phyloP scores from a whole-genome alignment of 2,329 filamentous ascomycete genomes.

The Rhinocladiella mackenziei region DNA sequence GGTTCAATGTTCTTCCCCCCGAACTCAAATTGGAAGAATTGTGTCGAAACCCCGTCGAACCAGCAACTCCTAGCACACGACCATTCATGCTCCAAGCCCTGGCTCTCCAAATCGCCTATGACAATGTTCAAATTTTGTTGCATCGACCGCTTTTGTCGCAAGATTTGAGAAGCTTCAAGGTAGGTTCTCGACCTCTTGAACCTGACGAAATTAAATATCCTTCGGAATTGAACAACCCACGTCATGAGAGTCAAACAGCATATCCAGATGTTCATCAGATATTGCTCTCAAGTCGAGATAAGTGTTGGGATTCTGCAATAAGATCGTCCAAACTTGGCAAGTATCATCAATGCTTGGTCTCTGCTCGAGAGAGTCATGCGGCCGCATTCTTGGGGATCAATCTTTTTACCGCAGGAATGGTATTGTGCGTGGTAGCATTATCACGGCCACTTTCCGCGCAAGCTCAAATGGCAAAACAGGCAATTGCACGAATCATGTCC shows the following conservation, averaged over 20 bases:
- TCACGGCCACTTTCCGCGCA: conserved; percentile 42
- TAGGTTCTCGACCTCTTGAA: conserved; percentile 33
- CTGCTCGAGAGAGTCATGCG: conserved; percentile 42
- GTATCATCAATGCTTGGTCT: conserved; percentile 13
- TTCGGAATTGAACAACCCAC: conserved; percentile 21
- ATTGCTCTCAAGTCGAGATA: conserved; percentile 13
- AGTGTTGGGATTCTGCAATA: conserved; percentile 21
- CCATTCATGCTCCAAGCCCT: conserved; percentile 37
- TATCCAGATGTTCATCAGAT: conserved; percentile 13
- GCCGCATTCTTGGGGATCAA: conserved; percentile 46
- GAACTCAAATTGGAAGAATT: conserved; percentile 20
- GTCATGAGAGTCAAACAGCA: not conserved
- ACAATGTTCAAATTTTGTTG: conserved; percentile 43
- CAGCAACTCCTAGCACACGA: conserved; percentile 13
- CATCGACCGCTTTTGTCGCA: conserved; percentile 41
- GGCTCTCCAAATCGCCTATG: conserved; percentile 44
- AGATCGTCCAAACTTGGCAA: conserved; percentile 17
- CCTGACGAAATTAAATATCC: too few species aligned
- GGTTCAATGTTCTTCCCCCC: conserved; percentile 17
- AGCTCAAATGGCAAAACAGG: conserved; percentile 43
- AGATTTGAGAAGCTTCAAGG: conserved; percentile 14
- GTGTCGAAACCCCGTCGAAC: conserved; percentile 9
- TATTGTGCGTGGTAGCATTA: conserved; percentile 42
- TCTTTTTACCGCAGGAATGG: conserved; percentile 44
- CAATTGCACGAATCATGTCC: conserved; percentile 42